Evolutionary conservation across 371 early-diverging fungal genomes (phyloP), one percentile per base, ranked within the genome.

Genomic region (Mucor irregularis): DNA sequence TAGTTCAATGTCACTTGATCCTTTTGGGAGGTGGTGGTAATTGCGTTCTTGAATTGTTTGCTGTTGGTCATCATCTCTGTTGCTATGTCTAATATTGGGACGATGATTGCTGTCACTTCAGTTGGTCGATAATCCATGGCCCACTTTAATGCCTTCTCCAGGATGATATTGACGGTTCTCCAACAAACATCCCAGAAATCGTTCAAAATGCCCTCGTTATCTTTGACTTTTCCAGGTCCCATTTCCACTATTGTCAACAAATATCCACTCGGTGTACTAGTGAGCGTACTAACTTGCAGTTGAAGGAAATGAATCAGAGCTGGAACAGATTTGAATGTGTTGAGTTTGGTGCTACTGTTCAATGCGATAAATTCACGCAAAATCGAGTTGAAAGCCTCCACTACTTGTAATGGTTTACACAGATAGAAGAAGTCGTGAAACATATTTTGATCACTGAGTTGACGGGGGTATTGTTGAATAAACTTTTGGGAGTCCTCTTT

Each of bases 171-270:
- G 11, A 64, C 50, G 4, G 67, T 61, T 30, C 57, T 53, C 78
- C 78, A 78, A 14, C 61, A 58, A 0, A 49, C 50, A 30, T 68
- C 63, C 78, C 78, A 78, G 26, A 78, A 68, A 1, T 54, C 54
- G 3, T 58, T 50, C 6, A 71, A 30, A 3, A 39, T 21, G 5
- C 55, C 53, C n/a, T 69, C 63, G 10, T 73, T 69, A 24, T 65
- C 68, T n/a, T 49, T 33, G 10, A 29, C 28, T 9, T 33, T 42
- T 4, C 14, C n/a, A 16, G 22, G 21, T 0, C 35, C 35, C 31
- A 26, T 26, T 29, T 48, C 44, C 4, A 47, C 14, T 22, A 47
- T n/a, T 33, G 43, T 37, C n/a, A 35, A 37, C 11, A 56, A 38
- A 42, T 56, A 56, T 3, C 54, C 55, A 22, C 31, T 21, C 11